Evolutionary conservation across 306 rosid species (phyloP).

Genomic region (Prunus mume): DNA sequence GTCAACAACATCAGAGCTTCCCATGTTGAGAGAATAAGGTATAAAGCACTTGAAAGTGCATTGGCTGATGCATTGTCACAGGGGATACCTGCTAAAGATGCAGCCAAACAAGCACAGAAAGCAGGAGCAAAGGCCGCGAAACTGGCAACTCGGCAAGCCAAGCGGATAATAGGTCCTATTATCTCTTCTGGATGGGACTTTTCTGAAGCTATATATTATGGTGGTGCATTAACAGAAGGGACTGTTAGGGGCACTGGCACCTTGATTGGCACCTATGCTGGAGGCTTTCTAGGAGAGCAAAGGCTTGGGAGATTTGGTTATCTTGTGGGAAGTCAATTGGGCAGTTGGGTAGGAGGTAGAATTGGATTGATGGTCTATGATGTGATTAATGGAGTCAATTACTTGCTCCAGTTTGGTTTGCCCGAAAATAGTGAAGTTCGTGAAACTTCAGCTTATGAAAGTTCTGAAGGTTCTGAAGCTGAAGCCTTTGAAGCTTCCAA

Average conservation of each 20-base stretch:
- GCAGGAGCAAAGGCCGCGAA: constrained; percentile 79
- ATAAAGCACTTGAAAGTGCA: constrained; percentile 46
- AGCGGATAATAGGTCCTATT: constrained; percentile 68
- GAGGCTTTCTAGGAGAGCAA: constrained; percentile 72
- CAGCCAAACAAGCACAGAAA: constrained; percentile 57
- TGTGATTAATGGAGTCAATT: constrained; percentile 69
- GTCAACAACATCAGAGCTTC: constrained; percentile 59
- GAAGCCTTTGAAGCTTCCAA: constrained; percentile 27
- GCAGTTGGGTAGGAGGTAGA: constrained; percentile 95
- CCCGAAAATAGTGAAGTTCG: constrained; percentile 28
- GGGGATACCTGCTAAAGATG: constrained; percentile 44
- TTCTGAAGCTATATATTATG: constrained; percentile 80
- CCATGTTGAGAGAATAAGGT: constrained; percentile 64
- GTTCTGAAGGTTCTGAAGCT: constrained; percentile 32
- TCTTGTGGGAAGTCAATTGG: constrained; percentile 81
- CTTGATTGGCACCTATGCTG: constrained; percentile 61
- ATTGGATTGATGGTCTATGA: constrained; percentile 81
- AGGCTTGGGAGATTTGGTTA: constrained; percentile 81
- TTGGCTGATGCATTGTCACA: constrained; percentile 52
- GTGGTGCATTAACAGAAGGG: constrained; percentile 68
- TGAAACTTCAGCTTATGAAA: constrained; percentile 27
- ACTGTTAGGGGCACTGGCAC: constrained; percentile 74
- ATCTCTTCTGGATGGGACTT: constrained; percentile 92
- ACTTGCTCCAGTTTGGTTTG: constrained; percentile 46
- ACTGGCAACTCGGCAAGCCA: constrained; percentile 56